A percentile compares a stretch with the other conserved stretches of the same genome.
Conservation (phyloP, 2,329 filamentous ascomycete species). For the Pseudophaeomoniella oleicola region DNA sequence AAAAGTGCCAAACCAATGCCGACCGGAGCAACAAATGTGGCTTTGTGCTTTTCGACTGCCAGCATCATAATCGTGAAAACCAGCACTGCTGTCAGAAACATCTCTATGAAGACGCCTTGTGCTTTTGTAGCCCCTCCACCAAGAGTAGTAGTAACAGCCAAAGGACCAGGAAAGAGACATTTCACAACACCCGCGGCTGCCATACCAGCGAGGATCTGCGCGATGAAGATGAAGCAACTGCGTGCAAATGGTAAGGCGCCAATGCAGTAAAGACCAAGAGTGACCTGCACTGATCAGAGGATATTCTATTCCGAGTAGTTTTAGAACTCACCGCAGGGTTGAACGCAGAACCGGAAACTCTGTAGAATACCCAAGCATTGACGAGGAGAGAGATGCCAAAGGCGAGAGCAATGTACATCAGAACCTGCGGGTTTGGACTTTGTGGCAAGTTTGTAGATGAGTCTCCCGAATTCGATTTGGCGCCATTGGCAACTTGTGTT, state of each 20-base stretch:
- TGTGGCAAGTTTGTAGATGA: slow-evolving; percentile 7
- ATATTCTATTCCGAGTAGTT: not conserved
- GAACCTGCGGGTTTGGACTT: slow-evolving; percentile 18
- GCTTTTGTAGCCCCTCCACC: slow-evolving; percentile 34
- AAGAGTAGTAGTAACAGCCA: slow-evolving; percentile 43
- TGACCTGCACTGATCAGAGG: slow-evolving; percentile 24
- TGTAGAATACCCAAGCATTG: slow-evolving; percentile 41
- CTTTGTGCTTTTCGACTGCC: slow-evolving; percentile 58
- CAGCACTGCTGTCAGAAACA: slow-evolving; percentile 47
- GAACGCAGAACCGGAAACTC: slow-evolving; percentile 36
- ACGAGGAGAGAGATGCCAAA: slow-evolving; percentile 34
- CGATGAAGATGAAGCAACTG: slow-evolving; percentile 35
- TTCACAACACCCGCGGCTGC: slow-evolving; percentile 43
- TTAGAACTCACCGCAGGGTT: slow-evolving; percentile 28
- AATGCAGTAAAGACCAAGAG: slow-evolving; percentile 44
- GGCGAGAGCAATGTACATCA: slow-evolving; percentile 27
- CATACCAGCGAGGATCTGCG: slow-evolving; percentile 46
- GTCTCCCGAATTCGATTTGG: slow-evolving; percentile 16
- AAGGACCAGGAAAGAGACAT: slow-evolving; percentile 41
- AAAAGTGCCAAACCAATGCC: slow-evolving; percentile 60
- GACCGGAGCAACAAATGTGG: slow-evolving; percentile 55
- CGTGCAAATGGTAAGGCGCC: slow-evolving; percentile 41
- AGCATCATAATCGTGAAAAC: slow-evolving; percentile 55
- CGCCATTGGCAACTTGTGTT: slow-evolving; percentile 30
- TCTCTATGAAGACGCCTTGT: slow-evolving; percentile 51